Conservation (phyloP, 805 yeast species). For the Zygosaccharomyces siamensis region DNA sequence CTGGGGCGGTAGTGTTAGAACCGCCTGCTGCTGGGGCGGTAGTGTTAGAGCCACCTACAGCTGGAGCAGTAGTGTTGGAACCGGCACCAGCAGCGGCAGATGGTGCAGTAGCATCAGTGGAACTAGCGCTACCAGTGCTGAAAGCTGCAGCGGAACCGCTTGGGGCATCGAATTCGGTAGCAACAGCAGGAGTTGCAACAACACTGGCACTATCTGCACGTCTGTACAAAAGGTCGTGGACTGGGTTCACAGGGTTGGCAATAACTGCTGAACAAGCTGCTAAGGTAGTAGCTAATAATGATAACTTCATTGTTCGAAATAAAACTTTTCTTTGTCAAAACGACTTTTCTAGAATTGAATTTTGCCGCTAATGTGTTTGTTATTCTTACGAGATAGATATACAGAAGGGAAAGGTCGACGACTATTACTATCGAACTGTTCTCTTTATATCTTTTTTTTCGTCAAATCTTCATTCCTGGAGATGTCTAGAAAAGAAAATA, state of each 20-base stretch:
- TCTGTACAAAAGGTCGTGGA: not conserved
- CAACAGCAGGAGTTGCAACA: not conserved
- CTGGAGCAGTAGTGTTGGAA: constrained; percentile 1
- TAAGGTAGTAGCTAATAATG: constrained; percentile 8
- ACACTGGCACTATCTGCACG: not conserved
- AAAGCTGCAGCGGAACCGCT: too few relatives aligned
- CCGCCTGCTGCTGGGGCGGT: constrained; percentile 7
- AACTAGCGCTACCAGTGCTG: not conserved
- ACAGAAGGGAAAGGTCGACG: too few relatives aligned
- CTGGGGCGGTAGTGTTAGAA: not conserved
- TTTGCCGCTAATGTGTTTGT: not conserved
- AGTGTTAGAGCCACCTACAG: constrained; percentile 1
- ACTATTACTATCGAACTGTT: too few relatives aligned
- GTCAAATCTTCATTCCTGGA: not conserved
- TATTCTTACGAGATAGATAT: too few relatives aligned
- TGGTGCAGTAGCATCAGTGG: constrained; percentile 5
- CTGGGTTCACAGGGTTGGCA: constrained; percentile 12
- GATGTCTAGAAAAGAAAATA: not conserved
- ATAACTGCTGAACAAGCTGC: constrained; percentile 9
- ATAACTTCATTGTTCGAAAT: constrained; percentile 6
- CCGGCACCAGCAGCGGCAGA: constrained; percentile 7
- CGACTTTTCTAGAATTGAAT: not conserved
- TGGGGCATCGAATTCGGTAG: not conserved
- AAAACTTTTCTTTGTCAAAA: not conserved
- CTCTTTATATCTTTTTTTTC: not conserved